These are phyloP conservation scores for Mallotus japonicus DNA, from an alignment of 441 rosid species.

Conservation along the genomic window DNA sequence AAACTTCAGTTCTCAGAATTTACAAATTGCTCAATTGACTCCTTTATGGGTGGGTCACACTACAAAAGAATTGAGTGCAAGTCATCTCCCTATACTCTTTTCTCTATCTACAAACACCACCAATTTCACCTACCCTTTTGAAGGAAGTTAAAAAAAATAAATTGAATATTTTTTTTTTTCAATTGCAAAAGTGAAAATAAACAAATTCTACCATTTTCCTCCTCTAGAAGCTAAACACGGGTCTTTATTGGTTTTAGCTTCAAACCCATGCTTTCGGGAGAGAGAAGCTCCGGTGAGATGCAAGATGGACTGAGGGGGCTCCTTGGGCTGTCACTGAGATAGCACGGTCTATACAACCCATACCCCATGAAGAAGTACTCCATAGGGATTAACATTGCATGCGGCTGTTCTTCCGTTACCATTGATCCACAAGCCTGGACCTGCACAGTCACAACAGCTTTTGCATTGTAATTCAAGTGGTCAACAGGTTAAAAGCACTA, in stretches of 20 bases:
- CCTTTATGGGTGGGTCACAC: slow-evolving; percentile 32
- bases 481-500: not conserved
- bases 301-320: slow-evolving; percentile 79
- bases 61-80: slow-evolving; percentile 40
- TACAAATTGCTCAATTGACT: slow-evolving; percentile 26
- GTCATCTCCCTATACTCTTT: slow-evolving; percentile 8
- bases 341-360: slow-evolving; percentile 64
- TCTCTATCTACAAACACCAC: slow-evolving; percentile 38
- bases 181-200: not conserved
- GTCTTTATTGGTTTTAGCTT: slow-evolving; percentile 94
- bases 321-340: slow-evolving; percentile 68
- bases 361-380: slow-evolving; percentile 86
- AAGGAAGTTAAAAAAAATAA: slow-evolving; percentile 6
- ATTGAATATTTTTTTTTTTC: not conserved
- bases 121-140: slow-evolving; percentile 26
- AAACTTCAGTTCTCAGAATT: slow-evolving; percentile 28
- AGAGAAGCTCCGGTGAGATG: slow-evolving; percentile 89
- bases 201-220: not conserved
- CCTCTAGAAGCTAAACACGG: slow-evolving; percentile 36
- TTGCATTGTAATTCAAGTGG: not conserved
- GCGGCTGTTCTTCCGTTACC: slow-evolving; percentile 96
- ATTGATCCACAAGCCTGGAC: slow-evolving; percentile 90
- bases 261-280: slow-evolving; percentile 97
- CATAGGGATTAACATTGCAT: slow-evolving; percentile 92
- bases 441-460: slow-evolving; percentile 31